A percentile compares a stretch with the other conserved stretches of the same genome.
Conservation (phyloP, 345 rosid species). For the Boechera divaricarpa region DNA sequence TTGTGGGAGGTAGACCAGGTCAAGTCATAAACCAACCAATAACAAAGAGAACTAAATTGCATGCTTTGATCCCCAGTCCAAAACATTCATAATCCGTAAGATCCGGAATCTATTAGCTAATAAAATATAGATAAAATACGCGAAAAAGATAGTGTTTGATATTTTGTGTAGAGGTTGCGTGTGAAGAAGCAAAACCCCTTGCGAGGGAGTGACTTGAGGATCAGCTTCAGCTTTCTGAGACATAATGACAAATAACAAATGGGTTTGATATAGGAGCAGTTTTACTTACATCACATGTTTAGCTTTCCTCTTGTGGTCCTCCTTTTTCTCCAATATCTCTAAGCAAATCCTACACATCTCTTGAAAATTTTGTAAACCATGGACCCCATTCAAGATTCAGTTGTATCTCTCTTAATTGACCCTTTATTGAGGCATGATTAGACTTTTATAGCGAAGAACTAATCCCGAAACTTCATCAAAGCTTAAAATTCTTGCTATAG, state of each 20-base stretch:
- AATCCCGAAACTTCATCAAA: slow-evolving; percentile 23
- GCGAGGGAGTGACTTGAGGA: slow-evolving; percentile 44
- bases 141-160: slow-evolving; percentile 33
- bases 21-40: neutral
- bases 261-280: slow-evolving; percentile 44
- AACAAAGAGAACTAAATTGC: neutral
- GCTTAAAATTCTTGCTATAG: slow-evolving; percentile 29
- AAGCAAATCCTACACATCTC: slow-evolving; percentile 47
- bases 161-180: slow-evolving; percentile 47
- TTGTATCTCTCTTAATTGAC: slow-evolving; percentile 49
- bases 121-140: slow-evolving; percentile 7
- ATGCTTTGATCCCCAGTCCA: neutral
- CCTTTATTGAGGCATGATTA: slow-evolving; percentile 37
- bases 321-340: slow-evolving; percentile 39
- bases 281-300: slow-evolving; percentile 43
- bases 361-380: slow-evolving; percentile 31
- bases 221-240: slow-evolving; percentile 49
- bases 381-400: slow-evolving; percentile 50
- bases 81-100: neutral
- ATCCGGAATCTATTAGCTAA: neutral
- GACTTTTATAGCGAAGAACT: slow-evolving; percentile 39
- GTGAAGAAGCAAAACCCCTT: slow-evolving; percentile 47
- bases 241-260: slow-evolving; percentile 49
- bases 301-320: slow-evolving; percentile 46
- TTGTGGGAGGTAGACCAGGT: neutral